Evolutionary conservation across 768 basidiomycete genomes (phyloP), one percentile per base, ranked within the genome.

Genomic region (Chiua virens): DNA sequence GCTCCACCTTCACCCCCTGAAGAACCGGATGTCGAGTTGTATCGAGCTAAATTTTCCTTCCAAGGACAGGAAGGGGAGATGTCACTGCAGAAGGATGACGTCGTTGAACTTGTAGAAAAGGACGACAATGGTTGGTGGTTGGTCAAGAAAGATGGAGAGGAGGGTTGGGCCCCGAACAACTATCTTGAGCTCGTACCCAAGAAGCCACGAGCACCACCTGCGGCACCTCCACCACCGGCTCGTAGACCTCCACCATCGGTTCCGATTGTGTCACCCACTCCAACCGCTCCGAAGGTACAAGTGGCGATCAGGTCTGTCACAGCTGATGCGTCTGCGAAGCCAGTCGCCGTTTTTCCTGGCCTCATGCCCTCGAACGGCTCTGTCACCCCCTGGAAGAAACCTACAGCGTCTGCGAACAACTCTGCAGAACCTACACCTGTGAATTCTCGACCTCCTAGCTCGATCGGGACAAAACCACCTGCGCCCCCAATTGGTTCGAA

Each of bases 61-160:
- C 78, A 85, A 34, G 95, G 94, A 2, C 90, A 98, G 69, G 86
- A 87, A 30, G 95, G 95, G 13, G 97, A 99, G 70, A 86, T 98
- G 79, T 75, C 83, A 7, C 70, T 99, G 45, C 80, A 79, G 58
- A 98, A 98, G 69, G 97, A 94, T 60, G 97, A 98, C 53, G 51
- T 89, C 3, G 90, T 98, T 2, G 95, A 98, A 72, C 75, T 98
- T 18, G 76, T 94, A 28, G 87, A 96, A 74, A 93, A 97, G 67
- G 86, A 87, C 64, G 84, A 94, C 53, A 96, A 96, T 60, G 97
- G 96, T 3, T 99, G 97, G 97, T 98, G 97, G 96, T 77, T 97
- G 28, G 87, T 98, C 50, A 90, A 87, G 77, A 92, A 88, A 70
- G 79, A 77, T 46, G 80, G 80, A 3, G 71, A 74, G 17, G 93